phyloP scores from a whole-genome alignment of 1,284 basidiomycete genomes.

The Puccinia coronata region DNA sequence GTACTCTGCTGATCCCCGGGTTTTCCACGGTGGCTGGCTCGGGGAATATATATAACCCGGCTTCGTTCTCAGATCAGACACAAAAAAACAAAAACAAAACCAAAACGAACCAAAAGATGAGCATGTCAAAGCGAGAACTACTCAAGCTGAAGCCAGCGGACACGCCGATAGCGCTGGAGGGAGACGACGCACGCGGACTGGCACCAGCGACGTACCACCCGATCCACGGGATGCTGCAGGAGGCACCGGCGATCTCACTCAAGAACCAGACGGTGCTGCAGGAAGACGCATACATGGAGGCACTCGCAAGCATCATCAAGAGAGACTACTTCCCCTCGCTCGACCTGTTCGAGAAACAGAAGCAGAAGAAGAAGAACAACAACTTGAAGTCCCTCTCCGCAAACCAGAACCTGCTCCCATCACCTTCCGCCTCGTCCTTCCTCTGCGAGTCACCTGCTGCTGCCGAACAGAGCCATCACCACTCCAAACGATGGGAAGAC shows the following conservation, averaged over 20 bases:
- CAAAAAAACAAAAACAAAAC: background rate
- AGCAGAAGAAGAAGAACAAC: slow-evolving; percentile 74
- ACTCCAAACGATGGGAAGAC: slow-evolving; percentile 36
- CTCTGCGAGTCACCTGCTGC: slow-evolving; percentile 58
- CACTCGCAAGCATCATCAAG: slow-evolving; percentile 88
- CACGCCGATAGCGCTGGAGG: slow-evolving; percentile 12
- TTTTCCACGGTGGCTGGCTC: no score
- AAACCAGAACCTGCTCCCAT: no score
- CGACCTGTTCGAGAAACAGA: slow-evolving; percentile 78
- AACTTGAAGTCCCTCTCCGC: no score
- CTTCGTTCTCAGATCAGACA: no score
- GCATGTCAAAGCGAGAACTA: slow-evolving; percentile 1
- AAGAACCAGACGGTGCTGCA: slow-evolving; percentile 56
- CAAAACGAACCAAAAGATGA: background rate
- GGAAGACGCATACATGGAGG: slow-evolving; percentile 91
- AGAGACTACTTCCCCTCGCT: slow-evolving; percentile 96
- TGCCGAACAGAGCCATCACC: slow-evolving; percentile 3
- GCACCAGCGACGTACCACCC: slow-evolving; percentile 44
- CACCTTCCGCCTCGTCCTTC: no score
- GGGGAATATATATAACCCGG: background rate
- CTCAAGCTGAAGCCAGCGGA: slow-evolving; percentile 28
- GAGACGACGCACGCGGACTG: slow-evolving; percentile 31
- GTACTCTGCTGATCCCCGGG: no score
- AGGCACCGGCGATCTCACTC: slow-evolving; percentile 49
- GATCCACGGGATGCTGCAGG: slow-evolving; percentile 29